phyloP scores from a whole-genome alignment of 2,329 filamentous ascomycete genomes.

The Colletotrichum falcatum region DNA sequence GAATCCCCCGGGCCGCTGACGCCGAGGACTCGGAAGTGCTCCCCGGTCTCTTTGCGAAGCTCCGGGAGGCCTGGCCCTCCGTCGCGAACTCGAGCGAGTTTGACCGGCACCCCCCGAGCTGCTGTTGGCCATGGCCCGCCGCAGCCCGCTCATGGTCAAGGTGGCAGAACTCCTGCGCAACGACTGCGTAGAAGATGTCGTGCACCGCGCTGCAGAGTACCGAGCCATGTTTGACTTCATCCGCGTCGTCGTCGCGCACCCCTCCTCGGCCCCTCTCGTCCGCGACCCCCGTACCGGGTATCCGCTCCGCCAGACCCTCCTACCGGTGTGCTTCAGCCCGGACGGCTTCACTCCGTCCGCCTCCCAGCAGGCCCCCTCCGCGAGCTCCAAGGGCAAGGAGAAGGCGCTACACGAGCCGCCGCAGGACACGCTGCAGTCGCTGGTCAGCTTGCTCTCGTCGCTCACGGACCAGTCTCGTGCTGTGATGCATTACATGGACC shows the following conservation, averaged over 20 bases:
- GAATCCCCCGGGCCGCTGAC: neutral
- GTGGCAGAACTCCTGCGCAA: slow-evolving; percentile 45
- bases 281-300: neutral
- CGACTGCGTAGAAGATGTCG: slow-evolving; percentile 41
- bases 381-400: neutral
- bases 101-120: slow-evolving; percentile 17
- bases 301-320: slow-evolving; percentile 5
- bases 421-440: neutral
- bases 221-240: slow-evolving; percentile 13
- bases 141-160: slow-evolving; percentile 45
- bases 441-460: neutral
- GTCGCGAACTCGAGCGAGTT: neutral
- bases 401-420: neutral
- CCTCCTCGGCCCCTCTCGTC: slow-evolving; percentile 2
- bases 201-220: neutral
- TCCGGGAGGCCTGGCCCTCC: slow-evolving; percentile 12
- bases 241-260: neutral
- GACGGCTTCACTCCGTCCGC: too few relatives aligned
- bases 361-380: too few relatives aligned
- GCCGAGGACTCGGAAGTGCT: neutral
- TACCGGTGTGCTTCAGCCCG: slow-evolving; percentile 11
- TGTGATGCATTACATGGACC: neutral
- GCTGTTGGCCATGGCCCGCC: slow-evolving; percentile 40
- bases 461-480: slow-evolving; percentile 2
- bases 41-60: neutral